Conservation (phyloP, 768 basidiomycete genomes). For the Leccinum variicolor region DNA sequence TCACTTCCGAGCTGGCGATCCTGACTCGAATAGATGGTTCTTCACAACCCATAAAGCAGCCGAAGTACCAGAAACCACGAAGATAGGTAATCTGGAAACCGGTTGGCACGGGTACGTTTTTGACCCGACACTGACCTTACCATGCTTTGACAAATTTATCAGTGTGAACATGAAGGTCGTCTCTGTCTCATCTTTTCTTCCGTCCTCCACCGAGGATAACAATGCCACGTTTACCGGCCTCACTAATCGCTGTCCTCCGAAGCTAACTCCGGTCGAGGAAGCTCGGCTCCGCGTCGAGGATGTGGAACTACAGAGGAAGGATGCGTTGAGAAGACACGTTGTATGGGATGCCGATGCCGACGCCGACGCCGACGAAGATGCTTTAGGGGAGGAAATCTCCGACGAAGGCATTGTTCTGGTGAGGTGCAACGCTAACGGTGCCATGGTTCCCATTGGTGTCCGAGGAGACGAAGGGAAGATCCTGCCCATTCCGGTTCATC, state of each 20-base stretch:
- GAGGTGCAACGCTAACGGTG: slow-evolving; percentile 15
- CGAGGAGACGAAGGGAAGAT: slow-evolving; percentile 55
- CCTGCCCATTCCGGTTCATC: slow-evolving; percentile 37
- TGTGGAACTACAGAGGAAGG: slow-evolving; percentile 55
- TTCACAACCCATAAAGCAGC: slow-evolving; percentile 73
- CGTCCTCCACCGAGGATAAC: slow-evolving; percentile 58
- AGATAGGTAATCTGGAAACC: slow-evolving; percentile 63
- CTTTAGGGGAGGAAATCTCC: slow-evolving; percentile 49
- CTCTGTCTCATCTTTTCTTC: slow-evolving; percentile 72
- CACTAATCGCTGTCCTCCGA: slow-evolving; percentile 30
- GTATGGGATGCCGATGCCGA: slow-evolving; percentile 65
- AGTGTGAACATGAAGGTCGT: slow-evolving; percentile 71
- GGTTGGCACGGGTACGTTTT: slow-evolving; percentile 64
- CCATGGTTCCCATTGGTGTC: slow-evolving; percentile 50
- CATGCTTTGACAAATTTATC: neutral
- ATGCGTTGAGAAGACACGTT: slow-evolving; percentile 58
- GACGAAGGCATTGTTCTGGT: slow-evolving; percentile 27
- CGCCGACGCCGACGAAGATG: slow-evolving; percentile 46
- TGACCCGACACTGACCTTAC: neutral
- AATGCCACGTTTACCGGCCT: slow-evolving; percentile 54
- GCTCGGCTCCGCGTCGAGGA: slow-evolving; percentile 50
- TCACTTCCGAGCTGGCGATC: slow-evolving; percentile 69
- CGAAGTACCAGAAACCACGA: slow-evolving; percentile 74
- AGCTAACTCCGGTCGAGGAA: slow-evolving; percentile 58
- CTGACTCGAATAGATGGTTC: slow-evolving; percentile 71